Evolutionary conservation across 2,329 filamentous ascomycete species (phyloP).

Genomic region (Exutisphaerella laricina): DNA sequence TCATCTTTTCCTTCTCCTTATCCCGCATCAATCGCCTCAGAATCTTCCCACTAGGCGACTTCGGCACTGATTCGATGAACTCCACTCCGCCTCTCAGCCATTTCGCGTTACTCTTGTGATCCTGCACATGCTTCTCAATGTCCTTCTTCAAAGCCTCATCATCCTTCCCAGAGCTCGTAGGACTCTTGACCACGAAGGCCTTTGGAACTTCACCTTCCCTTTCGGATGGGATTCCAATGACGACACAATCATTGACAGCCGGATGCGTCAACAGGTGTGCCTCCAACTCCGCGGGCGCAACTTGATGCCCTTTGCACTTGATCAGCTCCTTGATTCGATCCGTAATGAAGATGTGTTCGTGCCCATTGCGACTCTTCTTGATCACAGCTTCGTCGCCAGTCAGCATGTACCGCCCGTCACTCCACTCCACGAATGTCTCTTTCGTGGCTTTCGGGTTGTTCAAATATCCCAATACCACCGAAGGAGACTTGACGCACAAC

Average conservation of each 20-base stretch:
- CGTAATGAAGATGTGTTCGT: constrained; percentile 79
- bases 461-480: constrained; percentile 74
- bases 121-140: constrained; percentile 55
- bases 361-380: constrained; percentile 55
- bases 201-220: constrained; percentile 58
- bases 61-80: constrained; percentile 54
- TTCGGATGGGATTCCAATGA: constrained; percentile 66
- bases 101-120: constrained; percentile 58
- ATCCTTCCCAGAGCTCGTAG: constrained; percentile 36
- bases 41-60: constrained; percentile 60
- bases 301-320: constrained; percentile 63
- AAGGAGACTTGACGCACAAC: constrained; percentile 69
- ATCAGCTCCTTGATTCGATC: constrained; percentile 67
- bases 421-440: constrained; percentile 60
- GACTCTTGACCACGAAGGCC: constrained; percentile 57
- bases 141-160: constrained; percentile 46
- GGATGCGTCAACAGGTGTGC: constrained; percentile 71
- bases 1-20: constrained; percentile 63
- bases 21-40: constrained; percentile 62
- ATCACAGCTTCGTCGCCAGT: constrained; percentile 82
- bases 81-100: constrained; percentile 57
- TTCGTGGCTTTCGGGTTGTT: constrained; percentile 78
- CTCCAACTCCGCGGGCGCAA: constrained; percentile 77
- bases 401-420: constrained; percentile 59
- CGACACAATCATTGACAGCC: constrained; percentile 69